Conservation (phyloP, 306 rosid genomes). For the Echinosophora koreensis region DNA sequence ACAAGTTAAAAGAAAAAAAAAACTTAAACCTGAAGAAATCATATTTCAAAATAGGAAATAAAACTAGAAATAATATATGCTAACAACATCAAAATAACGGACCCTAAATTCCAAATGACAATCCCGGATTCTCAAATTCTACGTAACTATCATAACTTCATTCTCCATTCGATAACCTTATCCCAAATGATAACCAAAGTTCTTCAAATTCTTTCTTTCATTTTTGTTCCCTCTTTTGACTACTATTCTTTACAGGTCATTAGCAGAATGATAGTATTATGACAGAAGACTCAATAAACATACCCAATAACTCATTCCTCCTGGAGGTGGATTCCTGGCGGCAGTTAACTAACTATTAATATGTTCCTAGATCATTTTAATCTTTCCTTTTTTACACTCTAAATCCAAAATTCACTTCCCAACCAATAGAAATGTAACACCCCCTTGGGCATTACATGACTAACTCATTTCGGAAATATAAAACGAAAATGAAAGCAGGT, state of each 20-base stretch:
- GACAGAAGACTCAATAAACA: slow-evolving; percentile 87
- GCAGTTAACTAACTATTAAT: slow-evolving; percentile 47
- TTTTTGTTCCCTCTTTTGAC: neutral
- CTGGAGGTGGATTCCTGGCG: slow-evolving; percentile 90
- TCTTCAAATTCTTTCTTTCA: neutral
- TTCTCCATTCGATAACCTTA: slow-evolving; percentile 18
- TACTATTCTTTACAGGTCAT: slow-evolving; percentile 60
- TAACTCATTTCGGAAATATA: too few relatives aligned
- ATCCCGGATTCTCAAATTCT: slow-evolving; percentile 27
- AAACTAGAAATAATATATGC: neutral
- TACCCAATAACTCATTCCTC: slow-evolving; percentile 79
- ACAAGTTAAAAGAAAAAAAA: neutral
- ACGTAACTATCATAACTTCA: slow-evolving; percentile 5
- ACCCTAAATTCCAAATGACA: neutral
- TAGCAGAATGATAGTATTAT: slow-evolving; percentile 76
- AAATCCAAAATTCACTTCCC: slow-evolving; percentile 8
- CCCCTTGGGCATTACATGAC: too few relatives aligned
- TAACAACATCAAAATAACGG: slow-evolving; percentile 2
- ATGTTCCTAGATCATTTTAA: slow-evolving; percentile 29
- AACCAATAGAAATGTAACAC: slow-evolving; percentile 8
- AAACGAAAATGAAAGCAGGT: too few relatives aligned
- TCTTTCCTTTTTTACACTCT: neutral
- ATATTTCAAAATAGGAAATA: slow-evolving; percentile 14
- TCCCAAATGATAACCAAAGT: slow-evolving; percentile 18
- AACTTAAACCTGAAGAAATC: neutral